phyloP scores from a whole-genome alignment of 352 stramenopile species.

The Phytophthora cryptogea region DNA sequence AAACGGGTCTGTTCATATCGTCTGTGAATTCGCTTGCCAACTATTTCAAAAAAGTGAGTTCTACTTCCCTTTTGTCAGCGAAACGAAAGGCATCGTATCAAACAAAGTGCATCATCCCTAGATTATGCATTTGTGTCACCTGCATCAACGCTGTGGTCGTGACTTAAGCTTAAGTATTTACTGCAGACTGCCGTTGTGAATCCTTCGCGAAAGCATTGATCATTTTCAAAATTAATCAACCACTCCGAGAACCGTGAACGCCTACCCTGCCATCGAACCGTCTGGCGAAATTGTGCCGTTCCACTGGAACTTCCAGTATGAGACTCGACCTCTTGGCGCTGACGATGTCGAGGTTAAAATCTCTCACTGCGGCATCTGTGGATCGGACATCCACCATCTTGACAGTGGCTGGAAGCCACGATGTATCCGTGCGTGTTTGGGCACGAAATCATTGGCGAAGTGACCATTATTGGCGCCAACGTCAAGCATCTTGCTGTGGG shows the following conservation, averaged over 20 bases:
- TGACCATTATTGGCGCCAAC: conserved; percentile 2
- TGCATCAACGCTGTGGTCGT: too few species aligned
- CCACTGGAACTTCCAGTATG: too few species aligned
- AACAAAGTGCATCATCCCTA: too few species aligned
- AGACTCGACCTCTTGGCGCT: conserved; percentile 37
- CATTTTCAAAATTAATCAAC: conserved; percentile 5
- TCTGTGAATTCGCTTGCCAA: too few species aligned
- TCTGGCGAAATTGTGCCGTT: conserved; percentile 28
- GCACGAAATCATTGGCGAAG: conserved; percentile 40
- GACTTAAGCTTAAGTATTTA: too few species aligned
- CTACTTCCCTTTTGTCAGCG: too few species aligned
- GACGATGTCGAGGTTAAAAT: conserved; percentile 58
- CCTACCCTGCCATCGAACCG: conserved; percentile 31
- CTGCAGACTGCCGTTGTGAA: too few species aligned
- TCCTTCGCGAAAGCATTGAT: background rate
- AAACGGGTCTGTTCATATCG: too few species aligned
- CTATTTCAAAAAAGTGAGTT: too few species aligned
- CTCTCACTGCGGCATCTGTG: conserved; percentile 52
- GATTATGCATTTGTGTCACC: too few species aligned
- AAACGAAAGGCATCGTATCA: too few species aligned
- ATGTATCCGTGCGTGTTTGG: conserved; percentile 46
- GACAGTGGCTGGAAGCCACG: conserved; percentile 39
- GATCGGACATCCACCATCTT: conserved; percentile 29
- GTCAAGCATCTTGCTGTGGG: conserved; percentile 58
- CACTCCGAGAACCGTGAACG: conserved; percentile 20